A percentile compares a stretch with the other conserved stretches of the same genome.
These are phyloP conservation scores for Huntiella savannae DNA, from an alignment of 2,329 filamentous ascomycete genomes.

Conservation along the genomic window DNA sequence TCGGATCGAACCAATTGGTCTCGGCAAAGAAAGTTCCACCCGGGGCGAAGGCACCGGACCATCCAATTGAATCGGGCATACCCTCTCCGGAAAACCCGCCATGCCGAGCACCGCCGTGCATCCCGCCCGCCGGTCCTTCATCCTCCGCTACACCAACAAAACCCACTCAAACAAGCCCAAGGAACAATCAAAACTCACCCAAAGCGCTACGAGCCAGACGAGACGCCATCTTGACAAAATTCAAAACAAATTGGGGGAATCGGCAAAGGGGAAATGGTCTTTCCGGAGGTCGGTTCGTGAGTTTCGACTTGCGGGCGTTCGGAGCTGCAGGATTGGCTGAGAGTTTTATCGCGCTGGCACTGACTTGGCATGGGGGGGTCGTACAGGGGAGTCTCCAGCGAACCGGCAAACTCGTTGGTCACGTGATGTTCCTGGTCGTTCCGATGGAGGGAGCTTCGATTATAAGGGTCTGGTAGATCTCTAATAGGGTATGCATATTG, in stretches of 20 bases:
- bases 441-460: slow-evolving; percentile 1
- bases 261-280: neutral
- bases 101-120: no score
- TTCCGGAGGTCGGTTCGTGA: slow-evolving; percentile 18
- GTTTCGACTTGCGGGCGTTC: slow-evolving; percentile 22
- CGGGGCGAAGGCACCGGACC: no score
- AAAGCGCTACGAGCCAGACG: slow-evolving; percentile 89
- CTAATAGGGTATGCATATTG: neutral
- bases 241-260: slow-evolving; percentile 20
- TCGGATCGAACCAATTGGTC: neutral
- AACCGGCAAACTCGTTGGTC: slow-evolving; percentile 20
- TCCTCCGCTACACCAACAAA: no score
- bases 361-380: neutral
- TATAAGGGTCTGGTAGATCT: neutral
- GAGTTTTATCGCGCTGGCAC: slow-evolving; percentile 27
- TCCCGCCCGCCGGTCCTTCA: no score
- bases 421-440: slow-evolving; percentile 19
- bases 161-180: no score
- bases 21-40: neutral
- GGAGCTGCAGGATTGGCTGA: slow-evolving; percentile 25
- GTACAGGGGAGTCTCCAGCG: slow-evolving; percentile 1
- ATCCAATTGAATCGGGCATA: no score
- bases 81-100: no score
- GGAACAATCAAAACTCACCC: slow-evolving; percentile 41
- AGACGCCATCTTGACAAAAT: slow-evolving; percentile 71